Percentiles rank a stretch among this genome's conserved stretches.
phyloP scores from a whole-genome alignment of 2,329 filamentous ascomycete species.

The Bretziella fagacearum region DNA sequence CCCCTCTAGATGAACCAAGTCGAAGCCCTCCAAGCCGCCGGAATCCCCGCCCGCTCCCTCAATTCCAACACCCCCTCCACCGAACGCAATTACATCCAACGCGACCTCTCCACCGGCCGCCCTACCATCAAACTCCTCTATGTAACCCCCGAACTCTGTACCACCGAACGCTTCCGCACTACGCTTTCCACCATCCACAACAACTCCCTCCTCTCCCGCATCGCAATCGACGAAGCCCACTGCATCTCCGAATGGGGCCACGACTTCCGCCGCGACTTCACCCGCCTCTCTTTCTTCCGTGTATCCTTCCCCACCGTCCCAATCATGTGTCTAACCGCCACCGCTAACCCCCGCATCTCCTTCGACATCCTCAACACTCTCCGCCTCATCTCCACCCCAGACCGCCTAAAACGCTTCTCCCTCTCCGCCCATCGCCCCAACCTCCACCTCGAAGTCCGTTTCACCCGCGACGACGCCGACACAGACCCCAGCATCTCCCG shows the following conservation, averaged over 20 bases:
- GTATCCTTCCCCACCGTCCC: conserved; percentile 67
- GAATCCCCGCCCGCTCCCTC: conserved; percentile 67
- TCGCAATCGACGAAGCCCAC: conserved; percentile 88
- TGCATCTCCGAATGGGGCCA: conserved; percentile 98
- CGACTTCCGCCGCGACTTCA: conserved; percentile 88
- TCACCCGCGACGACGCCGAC: conserved; percentile 59
- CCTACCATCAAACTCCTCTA: conserved; percentile 72
- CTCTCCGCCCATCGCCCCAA: conserved; percentile 75
- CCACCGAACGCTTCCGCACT: conserved; percentile 58
- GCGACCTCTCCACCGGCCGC: conserved; percentile 75
- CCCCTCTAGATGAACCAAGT: conserved; percentile 72
- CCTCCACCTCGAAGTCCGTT: conserved; percentile 79
- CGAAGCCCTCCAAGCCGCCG: conserved; percentile 53
- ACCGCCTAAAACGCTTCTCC: conserved; percentile 53
- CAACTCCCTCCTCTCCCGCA: conserved; percentile 69
- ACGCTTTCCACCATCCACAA: conserved; percentile 55
- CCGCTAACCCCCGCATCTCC: conserved; percentile 65
- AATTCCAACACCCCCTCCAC: conserved; percentile 60
- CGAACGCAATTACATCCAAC: conserved; percentile 52
- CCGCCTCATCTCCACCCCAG: conserved; percentile 41
- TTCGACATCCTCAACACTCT: conserved; percentile 68
- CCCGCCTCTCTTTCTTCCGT: conserved; percentile 72
- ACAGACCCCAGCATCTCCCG: conserved; percentile 26
- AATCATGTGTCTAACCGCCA: conserved; percentile 84
- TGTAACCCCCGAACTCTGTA: conserved; percentile 82